Evolutionary conservation across 192 early-diverging fungal species (phyloP), one percentile per base, ranked within the genome.

Genomic region (Linnemannia zychae): DNA sequence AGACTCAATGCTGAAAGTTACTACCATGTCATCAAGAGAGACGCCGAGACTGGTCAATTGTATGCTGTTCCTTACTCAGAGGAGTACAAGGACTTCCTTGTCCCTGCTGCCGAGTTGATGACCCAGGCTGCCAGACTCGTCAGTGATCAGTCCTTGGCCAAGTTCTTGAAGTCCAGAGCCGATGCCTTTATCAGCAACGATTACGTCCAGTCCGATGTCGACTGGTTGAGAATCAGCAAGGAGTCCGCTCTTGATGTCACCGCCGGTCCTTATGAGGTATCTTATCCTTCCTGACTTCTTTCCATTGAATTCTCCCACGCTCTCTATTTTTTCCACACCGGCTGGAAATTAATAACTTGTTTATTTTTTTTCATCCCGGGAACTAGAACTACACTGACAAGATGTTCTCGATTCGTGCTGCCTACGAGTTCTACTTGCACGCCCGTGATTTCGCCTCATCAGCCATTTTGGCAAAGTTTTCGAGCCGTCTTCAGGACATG

Each of bases 371-470:
- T n/a, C n/a, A n/a, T n/a, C n/a, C 13, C 17, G 50, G 40, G 40
- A 6, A 44, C 37, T 85, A 85, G 83, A 85, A 85, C 12, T 96
- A 96, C 76, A 92, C 92, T 33, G 95, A 96, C 74, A 90, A 91
- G 77, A 57, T 94, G 75, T 91, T 92, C 47, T 87, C 88, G n/a
- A 78, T 88, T 71, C 95, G 94, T 76, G 90, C 93, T 65, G 91
- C 93, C 22, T 96, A 90, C 73, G 94, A 96, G 75, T 88, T 93
- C 34, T 93, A 93, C 87, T 71, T 95, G 31, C 92, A 93, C 80
- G 92, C 92, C 48, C 88, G 94, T 1, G 95, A 96, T 74, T 92
- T 92, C 71, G 83, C 79, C 34, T 91, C 87, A 13, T 92, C 90
- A 4, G 57, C 73, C 36, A 74, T 91, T 71, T 72, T 96, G 57